Evolutionary conservation across 2,329 filamentous ascomycete species (phyloP), one percentile per base, ranked within the genome.

Genomic region (Fusarium begoniae): DNA sequence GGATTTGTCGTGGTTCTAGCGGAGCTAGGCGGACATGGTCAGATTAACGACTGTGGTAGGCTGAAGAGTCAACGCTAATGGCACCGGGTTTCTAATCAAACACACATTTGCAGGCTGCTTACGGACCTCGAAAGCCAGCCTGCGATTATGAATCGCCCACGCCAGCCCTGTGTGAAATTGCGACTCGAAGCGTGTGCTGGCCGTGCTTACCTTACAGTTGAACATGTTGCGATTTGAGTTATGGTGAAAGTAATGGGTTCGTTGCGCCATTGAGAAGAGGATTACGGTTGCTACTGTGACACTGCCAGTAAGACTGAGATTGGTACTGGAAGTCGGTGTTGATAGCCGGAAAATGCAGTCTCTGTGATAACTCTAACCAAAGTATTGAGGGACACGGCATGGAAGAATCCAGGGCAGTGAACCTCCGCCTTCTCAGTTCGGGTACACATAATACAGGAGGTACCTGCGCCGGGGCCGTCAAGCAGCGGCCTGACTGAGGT

Each of bases 121-220:
- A 69, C 72, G 54, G 70, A 72, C 56, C 69, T 55, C 28, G 44
- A 69, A 59, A 54, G n/a, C 48, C 54, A 63, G 61, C 57, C 68
- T 63, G 28, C 63, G 73, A 75, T 75, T 75, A 75, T 75, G 73
- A 75, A 75, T 75, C 73, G 73, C 59, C 61, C 62, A 62, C 61
- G 67, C 58, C 61, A 74, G 44, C 70, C 74, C 44, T 76, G 73
- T 75, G 73, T 40, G 70, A 74, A 64, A 74, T 63, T 76, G 58
- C 47, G 40, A 40, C 14, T 53, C 24, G n/a, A 55, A 28, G 60
- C n/a, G 57, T 69, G 71, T 56, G 20, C 43, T 57, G 51, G 35
- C 41, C 37, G 26, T 63, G 60, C 72, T 73, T 70, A 75, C 40
- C 40, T 41, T 44, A 57, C 60, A 50, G 40, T 30, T 26, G 48